Conservation (phyloP, 1,139 yeast genomes). For the Blastobotrys niveus region DNA sequence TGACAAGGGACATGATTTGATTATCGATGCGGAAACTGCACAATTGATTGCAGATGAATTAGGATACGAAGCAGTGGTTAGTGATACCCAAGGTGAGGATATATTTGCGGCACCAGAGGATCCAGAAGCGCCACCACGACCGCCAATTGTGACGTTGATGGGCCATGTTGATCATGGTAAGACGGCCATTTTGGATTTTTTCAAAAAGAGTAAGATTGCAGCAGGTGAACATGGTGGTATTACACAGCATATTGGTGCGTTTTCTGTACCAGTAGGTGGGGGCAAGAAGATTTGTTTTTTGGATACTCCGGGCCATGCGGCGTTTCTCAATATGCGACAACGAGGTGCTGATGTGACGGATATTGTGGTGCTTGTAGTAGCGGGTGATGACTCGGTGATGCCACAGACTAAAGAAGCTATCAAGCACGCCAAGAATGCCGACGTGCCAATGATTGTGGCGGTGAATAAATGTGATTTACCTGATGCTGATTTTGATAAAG, state of each 20-base stretch:
- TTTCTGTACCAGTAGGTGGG: constrained; percentile 74
- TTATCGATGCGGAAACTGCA: constrained; percentile 81
- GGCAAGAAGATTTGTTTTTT: constrained; percentile 77
- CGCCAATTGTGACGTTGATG: constrained; percentile 96
- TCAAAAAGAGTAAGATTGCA: constrained; percentile 79
- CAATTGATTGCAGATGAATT: constrained; percentile 82
- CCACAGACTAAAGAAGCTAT: constrained; percentile 97
- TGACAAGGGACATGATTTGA: constrained; percentile 67
- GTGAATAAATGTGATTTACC: constrained; percentile 87
- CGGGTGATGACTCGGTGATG: constrained; percentile 97
- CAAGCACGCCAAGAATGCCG: constrained; percentile 79
- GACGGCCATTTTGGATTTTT: constrained; percentile 82
- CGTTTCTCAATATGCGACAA: constrained; percentile 91
- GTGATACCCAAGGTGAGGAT: constrained; percentile 59
- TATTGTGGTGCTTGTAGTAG: constrained; percentile 88
- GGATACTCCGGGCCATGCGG: constrained; percentile 99
- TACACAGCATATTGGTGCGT: constrained; percentile 97
- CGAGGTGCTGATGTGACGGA: constrained; percentile 95
- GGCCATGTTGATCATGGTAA: constrained; percentile 99
- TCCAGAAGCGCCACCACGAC: constrained; percentile 51
- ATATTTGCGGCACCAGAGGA: constrained; percentile 43
- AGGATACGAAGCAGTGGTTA: constrained; percentile 57
- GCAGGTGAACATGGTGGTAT: constrained; percentile 91
- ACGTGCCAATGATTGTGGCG: constrained; percentile 85
- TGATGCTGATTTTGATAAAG: constrained; percentile 65